Percentiles rank a stretch among this genome's conserved stretches.
Conservation (phyloP, 306 rosid species). For the Acacia confusa region DNA sequence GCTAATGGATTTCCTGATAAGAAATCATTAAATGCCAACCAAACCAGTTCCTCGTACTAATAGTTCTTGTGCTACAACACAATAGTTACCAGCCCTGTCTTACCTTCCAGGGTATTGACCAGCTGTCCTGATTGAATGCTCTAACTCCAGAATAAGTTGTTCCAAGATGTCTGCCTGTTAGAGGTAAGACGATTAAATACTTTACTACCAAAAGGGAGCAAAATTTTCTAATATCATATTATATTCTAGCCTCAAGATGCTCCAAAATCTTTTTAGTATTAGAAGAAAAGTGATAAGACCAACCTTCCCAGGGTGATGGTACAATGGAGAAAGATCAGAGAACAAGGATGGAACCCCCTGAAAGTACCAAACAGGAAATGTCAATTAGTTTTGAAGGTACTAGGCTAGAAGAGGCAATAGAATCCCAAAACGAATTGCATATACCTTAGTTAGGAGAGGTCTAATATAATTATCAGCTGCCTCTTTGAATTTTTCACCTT, state of each 20-base stretch:
- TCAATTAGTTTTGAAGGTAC: conserved; percentile 23
- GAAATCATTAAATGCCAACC: background rate
- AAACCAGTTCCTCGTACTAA: background rate
- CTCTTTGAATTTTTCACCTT: conserved; percentile 78
- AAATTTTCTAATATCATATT: background rate
- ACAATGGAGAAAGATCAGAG: conserved; percentile 92
- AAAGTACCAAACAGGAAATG: conserved; percentile 37
- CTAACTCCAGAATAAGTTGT: conserved; percentile 79
- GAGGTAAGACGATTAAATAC: conserved; percentile 15
- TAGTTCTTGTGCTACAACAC: conserved; percentile 5
- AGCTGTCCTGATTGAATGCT: conserved; percentile 61
- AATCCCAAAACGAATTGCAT: conserved; percentile 18
- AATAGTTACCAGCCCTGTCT: conserved; percentile 7
- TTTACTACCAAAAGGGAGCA: conserved; percentile 22
- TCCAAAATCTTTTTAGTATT: conserved; percentile 1
- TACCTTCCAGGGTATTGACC: conserved; percentile 86
- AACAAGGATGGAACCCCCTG: conserved; percentile 98
- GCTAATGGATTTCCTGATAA: background rate
- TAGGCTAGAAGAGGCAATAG: conserved; percentile 17
- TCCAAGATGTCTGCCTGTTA: conserved; percentile 93
- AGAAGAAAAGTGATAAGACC: conserved; percentile 32
- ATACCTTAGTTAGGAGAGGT: conserved; percentile 94
- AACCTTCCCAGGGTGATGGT: conserved; percentile 94
- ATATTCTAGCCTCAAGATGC: background rate
- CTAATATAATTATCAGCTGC: conserved; percentile 86